Conservation (phyloP, 2,329 filamentous ascomycete genomes). For the Paecilomyces variotii region DNA sequence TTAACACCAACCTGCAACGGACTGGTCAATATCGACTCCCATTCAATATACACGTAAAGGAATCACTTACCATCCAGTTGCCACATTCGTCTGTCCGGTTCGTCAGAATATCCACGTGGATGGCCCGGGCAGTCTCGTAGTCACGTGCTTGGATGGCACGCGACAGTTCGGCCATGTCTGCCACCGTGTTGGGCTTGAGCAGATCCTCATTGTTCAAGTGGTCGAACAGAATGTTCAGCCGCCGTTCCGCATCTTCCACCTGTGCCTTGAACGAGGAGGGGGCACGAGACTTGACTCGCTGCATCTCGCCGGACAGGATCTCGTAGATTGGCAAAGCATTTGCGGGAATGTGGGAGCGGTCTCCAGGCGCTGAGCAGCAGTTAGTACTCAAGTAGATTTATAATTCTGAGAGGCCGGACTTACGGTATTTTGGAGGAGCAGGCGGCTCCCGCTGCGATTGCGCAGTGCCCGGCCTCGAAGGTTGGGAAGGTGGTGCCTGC, state of each 20-base stretch:
- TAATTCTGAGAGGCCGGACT: constrained; percentile 23
- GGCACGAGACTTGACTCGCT: constrained; percentile 76
- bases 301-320: constrained; percentile 74
- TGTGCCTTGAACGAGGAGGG: constrained; percentile 80
- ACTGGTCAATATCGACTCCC: constrained; percentile 32
- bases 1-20: constrained; percentile 60
- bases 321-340: constrained; percentile 72
- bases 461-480: constrained; percentile 40
- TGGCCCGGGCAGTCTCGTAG: constrained; percentile 57
- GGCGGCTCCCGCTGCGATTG: constrained; percentile 43
- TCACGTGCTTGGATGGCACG: constrained; percentile 60
- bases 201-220: constrained; percentile 94
- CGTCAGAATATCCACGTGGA: constrained; percentile 68
- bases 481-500: constrained; percentile 28
- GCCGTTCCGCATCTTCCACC: constrained; percentile 89
- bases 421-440: constrained; percentile 59
- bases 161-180: constrained; percentile 44
- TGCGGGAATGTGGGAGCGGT: constrained; percentile 79
- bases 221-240: constrained; percentile 88
- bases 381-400: constrained; percentile 7
- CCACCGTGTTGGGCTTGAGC: constrained; percentile 62
- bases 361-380: constrained; percentile 51
- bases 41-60: neutral
- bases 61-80: constrained; percentile 70
- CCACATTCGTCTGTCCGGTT: constrained; percentile 74